A percentile compares a stretch with the other conserved stretches of the same genome.
These are phyloP conservation scores for Cadophora sp. DNA, from an alignment of 2,329 filamentous ascomycete species.

Conservation along the genomic window DNA sequence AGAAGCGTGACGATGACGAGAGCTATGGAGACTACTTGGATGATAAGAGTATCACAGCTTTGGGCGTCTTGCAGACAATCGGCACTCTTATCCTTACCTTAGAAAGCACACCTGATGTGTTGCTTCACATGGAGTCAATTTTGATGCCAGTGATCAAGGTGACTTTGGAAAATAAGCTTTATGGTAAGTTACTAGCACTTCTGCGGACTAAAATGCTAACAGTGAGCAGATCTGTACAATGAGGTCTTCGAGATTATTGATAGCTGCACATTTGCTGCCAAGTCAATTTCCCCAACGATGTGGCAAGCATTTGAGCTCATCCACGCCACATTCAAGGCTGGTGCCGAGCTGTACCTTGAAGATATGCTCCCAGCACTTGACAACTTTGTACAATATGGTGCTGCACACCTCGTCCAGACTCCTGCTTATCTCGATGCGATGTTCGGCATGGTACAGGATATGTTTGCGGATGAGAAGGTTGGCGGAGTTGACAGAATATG, in stretches of 20 bases:
- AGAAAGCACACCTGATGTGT: constrained; percentile 95
- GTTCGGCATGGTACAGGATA: constrained; percentile 92
- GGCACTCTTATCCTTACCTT: constrained; percentile 95
- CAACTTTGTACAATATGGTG: constrained; percentile 96
- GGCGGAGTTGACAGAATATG: constrained; percentile 95
- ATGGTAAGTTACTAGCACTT: constrained; percentile 61
- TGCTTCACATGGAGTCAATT: constrained; percentile 92
- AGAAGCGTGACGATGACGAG: constrained; percentile 74
- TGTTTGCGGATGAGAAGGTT: constrained; percentile 92
- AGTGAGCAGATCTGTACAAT: constrained; percentile 80
- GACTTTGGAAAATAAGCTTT: constrained; percentile 96
- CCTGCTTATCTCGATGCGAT: constrained; percentile 87
- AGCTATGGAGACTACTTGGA: constrained; percentile 90
- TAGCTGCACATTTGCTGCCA: constrained; percentile 97
- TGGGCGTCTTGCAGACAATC: constrained; percentile 96
- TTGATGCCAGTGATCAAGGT: constrained; percentile 97
- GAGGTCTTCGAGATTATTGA: constrained; percentile 99
- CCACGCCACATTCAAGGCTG: constrained; percentile 95
- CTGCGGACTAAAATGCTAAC: constrained; percentile 33
- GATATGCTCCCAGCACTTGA: constrained; percentile 98
- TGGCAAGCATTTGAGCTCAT: constrained; percentile 98
- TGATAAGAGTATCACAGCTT: constrained; percentile 97
- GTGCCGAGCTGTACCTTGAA: constrained; percentile 95
- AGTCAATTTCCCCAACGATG: constrained; percentile 94
- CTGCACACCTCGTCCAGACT: constrained; percentile 79